Evolutionary conservation across 352 stramenopile genomes (phyloP).

Genomic region (Peronosclerospora sorghi): DNA sequence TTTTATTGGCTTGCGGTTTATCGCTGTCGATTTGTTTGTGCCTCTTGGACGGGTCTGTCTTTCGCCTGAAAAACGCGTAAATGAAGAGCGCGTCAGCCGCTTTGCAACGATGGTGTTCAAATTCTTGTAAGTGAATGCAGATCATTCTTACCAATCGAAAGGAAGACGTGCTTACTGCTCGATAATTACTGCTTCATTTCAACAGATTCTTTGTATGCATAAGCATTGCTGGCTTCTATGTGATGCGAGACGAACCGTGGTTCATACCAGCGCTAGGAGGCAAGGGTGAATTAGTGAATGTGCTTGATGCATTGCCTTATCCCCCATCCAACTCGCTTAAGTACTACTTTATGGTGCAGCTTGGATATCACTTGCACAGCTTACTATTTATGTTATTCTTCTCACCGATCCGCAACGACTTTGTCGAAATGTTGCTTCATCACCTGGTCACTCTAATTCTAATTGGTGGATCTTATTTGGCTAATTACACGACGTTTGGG

Average conservation of each 20-base stretch:
- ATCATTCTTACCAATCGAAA: neutral
- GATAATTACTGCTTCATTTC: constrained; percentile 1
- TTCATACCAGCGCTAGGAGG: constrained; percentile 30
- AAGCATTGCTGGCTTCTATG: constrained; percentile 25
- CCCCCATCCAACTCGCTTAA: constrained; percentile 26
- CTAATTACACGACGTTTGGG: constrained; percentile 36
- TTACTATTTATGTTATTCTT: constrained; percentile 44
- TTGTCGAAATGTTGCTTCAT: constrained; percentile 49
- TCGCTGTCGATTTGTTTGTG: constrained; percentile 24
- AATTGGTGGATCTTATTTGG: constrained; percentile 32
- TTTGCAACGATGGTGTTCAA: constrained; percentile 70
- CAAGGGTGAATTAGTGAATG: constrained; percentile 18
- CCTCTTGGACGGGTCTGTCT: constrained; percentile 37
- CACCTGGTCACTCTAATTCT: constrained; percentile 45
- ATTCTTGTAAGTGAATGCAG: constrained; percentile 29
- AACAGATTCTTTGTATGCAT: constrained; percentile 45
- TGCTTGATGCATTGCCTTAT: constrained; percentile 21
- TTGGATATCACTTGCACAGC: constrained; percentile 46
- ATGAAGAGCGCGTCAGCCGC: constrained; percentile 44
- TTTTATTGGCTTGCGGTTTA: constrained; percentile 33
- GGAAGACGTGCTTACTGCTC: neutral
- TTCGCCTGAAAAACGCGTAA: constrained; percentile 36
- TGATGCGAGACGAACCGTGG: constrained; percentile 37
- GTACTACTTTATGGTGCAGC: constrained; percentile 42
- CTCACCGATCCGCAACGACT: constrained; percentile 46